Percentiles rank a stretch among this genome's conserved stretches.
Conservation (phyloP, 106 monocot genomes). For the Alisma plantagoaquatica region DNA sequence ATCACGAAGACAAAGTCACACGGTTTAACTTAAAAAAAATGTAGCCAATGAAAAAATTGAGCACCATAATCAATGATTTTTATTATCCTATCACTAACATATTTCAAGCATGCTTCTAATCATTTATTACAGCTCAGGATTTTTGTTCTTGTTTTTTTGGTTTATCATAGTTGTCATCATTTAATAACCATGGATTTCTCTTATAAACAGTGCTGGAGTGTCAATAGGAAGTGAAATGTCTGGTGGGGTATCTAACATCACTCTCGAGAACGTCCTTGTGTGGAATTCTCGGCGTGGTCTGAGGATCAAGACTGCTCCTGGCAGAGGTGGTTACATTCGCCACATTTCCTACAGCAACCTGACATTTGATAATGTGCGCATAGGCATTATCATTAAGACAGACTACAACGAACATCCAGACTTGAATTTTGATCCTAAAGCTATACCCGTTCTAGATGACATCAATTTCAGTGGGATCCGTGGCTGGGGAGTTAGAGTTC, state of each 20-base stretch:
- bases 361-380: constrained; percentile 60
- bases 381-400: constrained; percentile 70
- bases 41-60: too few relatives aligned
- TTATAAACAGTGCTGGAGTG: constrained; percentile 62
- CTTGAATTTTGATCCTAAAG: constrained; percentile 34
- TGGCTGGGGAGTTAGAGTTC: constrained; percentile 49
- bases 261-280: constrained; percentile 43
- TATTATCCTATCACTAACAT: too few relatives aligned
- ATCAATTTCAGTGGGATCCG: constrained; percentile 37
- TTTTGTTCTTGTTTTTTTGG: too few relatives aligned
- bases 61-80: too few relatives aligned
- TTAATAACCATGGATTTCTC: too few relatives aligned
- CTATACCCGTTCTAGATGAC: constrained; percentile 26
- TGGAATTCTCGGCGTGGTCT: constrained; percentile 59
- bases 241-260: constrained; percentile 73
- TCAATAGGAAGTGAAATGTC: constrained; percentile 98
- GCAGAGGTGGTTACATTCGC: constrained; percentile 59
- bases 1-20: too few relatives aligned
- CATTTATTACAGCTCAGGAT: too few relatives aligned
- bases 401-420: constrained; percentile 82
- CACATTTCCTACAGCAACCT: constrained; percentile 54
- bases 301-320: constrained; percentile 72
- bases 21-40: too few relatives aligned
- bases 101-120: too few relatives aligned
- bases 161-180: too few relatives aligned